Base-by-base conservation (phyloP, 2,329 filamentous ascomycete species). In the Zymoseptoria pseudotritici region DNA sequence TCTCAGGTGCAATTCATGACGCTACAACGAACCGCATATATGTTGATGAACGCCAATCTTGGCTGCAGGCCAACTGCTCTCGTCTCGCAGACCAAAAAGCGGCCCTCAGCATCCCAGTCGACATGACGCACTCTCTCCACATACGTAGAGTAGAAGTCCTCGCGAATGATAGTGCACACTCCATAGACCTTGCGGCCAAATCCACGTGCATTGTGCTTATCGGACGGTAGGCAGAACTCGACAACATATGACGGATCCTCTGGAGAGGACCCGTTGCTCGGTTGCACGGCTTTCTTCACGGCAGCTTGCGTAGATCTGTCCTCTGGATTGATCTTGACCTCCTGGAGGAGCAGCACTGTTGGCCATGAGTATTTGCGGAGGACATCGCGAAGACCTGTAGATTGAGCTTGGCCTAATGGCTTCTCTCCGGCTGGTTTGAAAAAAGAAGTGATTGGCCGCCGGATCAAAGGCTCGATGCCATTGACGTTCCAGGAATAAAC, bases 161-260 rank as follows among this genome's bases (percentile, higher is more conserved):
- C 67, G 2, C 80, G 74, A 13, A 83, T 65, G 52, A 83, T 74
- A 22, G 76, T 78, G 26, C 76, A 79, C 1, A 84, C 79, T 11
- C 82, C 81, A 62, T 83, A 81, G 1, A 83, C 70, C 61, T 77
- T 81, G 1, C 81, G 76, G 1, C 74, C 77, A 53, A 79, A 79
- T 0, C 79, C 80, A 1, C 72, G 73, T 3, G 78, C 80, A 63
- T 84, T 83, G 67, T 76, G 69, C 29, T 69, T 75, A 66, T 83
- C 80, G 3, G 70, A 71, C 0, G 81, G 80, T 0, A 83, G 72
- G 53, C 74, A 78, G 65, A 80, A 79, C 59, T 78, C 70, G 0
- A 77, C 70, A 21, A 70, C 67, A 62, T 82, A 82, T 4, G 65
- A 66, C 4, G 77, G 78, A 2, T 69, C 70, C n/a, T 19, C 50